phyloP scores from a whole-genome alignment of 805 yeast species.

The Starmerella geochares region DNA sequence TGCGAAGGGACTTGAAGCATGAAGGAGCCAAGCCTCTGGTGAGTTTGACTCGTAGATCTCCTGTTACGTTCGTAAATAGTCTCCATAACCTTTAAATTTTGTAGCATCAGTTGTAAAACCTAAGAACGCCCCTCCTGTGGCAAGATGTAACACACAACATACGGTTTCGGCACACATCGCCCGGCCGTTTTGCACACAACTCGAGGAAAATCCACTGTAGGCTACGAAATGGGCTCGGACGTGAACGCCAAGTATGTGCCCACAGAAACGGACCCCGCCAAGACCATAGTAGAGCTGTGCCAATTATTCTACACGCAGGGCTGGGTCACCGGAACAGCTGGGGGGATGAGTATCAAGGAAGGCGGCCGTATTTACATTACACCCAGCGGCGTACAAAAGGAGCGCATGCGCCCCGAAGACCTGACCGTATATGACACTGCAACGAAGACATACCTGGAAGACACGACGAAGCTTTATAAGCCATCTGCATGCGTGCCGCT shows the following conservation, averaged over 20 bases:
- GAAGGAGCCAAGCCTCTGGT: too few relatives aligned
- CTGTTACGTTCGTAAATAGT: too few relatives aligned
- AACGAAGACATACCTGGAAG: conserved; percentile 43
- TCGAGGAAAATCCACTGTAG: too few relatives aligned
- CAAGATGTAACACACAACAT: background rate
- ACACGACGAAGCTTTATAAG: conserved; percentile 52
- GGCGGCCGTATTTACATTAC: conserved; percentile 58
- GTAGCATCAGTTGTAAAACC: too few relatives aligned
- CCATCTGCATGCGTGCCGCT: conserved; percentile 94
- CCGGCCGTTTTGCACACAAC: too few relatives aligned
- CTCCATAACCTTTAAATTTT: too few relatives aligned
- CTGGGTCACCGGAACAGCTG: conserved; percentile 96
- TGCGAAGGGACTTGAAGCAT: too few relatives aligned
- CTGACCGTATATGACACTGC: conserved; percentile 64
- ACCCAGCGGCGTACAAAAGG: conserved; percentile 96
- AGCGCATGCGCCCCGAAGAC: conserved; percentile 68
- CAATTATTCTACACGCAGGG: conserved; percentile 63
- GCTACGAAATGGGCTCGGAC: conserved; percentile 25
- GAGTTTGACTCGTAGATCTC: too few relatives aligned
- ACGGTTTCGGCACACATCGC: background rate
- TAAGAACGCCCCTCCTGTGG: too few relatives aligned
- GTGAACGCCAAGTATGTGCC: conserved; percentile 24
- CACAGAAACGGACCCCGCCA: conserved; percentile 68
- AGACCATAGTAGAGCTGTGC: conserved; percentile 73
- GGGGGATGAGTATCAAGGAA: conserved; percentile 73